A percentile compares a stretch with the other conserved stretches of the same genome.
These are phyloP conservation scores for Colletotrichum eremochloae DNA, from an alignment of 2,329 filamentous ascomycete genomes.

Conservation along the genomic window DNA sequence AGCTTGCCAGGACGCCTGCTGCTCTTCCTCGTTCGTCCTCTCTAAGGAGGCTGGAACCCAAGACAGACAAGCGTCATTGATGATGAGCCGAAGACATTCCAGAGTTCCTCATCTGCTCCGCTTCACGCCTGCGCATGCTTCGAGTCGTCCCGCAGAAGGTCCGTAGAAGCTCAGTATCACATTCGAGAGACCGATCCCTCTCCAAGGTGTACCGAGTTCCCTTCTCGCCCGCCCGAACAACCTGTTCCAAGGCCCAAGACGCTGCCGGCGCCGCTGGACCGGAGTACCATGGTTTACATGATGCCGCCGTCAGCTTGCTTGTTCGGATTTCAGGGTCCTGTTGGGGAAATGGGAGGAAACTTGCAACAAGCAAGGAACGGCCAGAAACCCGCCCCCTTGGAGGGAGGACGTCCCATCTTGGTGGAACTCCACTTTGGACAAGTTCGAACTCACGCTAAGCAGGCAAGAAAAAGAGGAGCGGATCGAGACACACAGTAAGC, in stretches of 20 bases:
- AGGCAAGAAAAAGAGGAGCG: constrained; percentile 30
- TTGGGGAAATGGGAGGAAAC: constrained; percentile 36
- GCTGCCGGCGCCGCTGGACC: constrained; percentile 20
- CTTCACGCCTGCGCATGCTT: not conserved
- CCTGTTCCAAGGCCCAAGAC: not conserved
- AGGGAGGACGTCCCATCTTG: constrained; percentile 28
- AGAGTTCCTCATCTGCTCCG: not conserved
- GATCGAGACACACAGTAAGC: constrained; percentile 31
- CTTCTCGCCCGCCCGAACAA: not conserved
- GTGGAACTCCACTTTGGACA: constrained; percentile 34
- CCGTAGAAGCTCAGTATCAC: not conserved
- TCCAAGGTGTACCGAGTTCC: not conserved
- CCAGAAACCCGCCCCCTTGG: constrained; percentile 33
- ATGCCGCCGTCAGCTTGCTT: constrained; percentile 30
- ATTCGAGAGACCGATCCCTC: not conserved
- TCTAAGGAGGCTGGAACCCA: constrained; percentile 11
- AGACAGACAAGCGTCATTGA: constrained; percentile 25
- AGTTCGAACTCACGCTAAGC: constrained; percentile 27
- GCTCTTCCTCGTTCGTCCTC: not conserved
- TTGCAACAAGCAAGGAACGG: constrained; percentile 39
- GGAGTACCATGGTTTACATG: constrained; percentile 24
- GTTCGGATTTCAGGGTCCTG: constrained; percentile 40
- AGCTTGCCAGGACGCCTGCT: constrained; percentile 9
- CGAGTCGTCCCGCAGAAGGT: not conserved
- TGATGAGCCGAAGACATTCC: not conserved